Evolutionary conservation across 1,284 basidiomycete genomes (phyloP).

Genomic region (Neonothopanus nambi): DNA sequence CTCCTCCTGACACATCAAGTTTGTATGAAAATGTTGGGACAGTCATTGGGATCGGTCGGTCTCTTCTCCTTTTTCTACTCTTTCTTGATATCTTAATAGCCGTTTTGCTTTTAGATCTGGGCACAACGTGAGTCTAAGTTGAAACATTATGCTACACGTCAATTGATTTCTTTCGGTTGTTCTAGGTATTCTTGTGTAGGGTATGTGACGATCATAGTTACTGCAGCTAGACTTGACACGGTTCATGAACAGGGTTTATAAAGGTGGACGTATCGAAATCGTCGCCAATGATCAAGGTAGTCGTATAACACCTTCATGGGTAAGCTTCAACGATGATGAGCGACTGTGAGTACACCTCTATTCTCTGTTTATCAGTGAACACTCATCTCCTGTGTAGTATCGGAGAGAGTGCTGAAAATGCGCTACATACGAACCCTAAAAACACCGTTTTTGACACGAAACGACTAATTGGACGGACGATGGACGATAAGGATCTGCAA

Average conservation of each 20-base stretch:
- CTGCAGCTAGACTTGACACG: no score
- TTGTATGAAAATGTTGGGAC: slow-evolving; percentile 3
- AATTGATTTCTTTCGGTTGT: slow-evolving; percentile 15
- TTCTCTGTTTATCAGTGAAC: no score
- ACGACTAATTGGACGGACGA: slow-evolving; percentile 77
- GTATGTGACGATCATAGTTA: slow-evolving; percentile 26
- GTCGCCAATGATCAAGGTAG: slow-evolving; percentile 86
- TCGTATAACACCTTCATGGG: slow-evolving; percentile 83
- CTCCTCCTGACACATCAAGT: slow-evolving; percentile 21
- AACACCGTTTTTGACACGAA: slow-evolving; percentile 91
- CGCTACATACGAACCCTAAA: slow-evolving; percentile 64
- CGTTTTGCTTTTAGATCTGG: slow-evolving; percentile 42
- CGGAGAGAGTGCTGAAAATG: slow-evolving; percentile 60
- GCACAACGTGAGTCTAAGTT: slow-evolving; percentile 47
- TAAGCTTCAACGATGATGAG: slow-evolving; percentile 75
- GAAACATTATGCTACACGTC: slow-evolving; percentile 5
- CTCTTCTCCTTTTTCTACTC: background rate
- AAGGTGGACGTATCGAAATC: slow-evolving; percentile 79
- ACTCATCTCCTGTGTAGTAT: slow-evolving; percentile 34
- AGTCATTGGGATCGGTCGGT: slow-evolving; percentile 14
- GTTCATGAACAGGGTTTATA: slow-evolving; percentile 59
- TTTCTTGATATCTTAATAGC: background rate
- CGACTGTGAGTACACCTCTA: slow-evolving; percentile 49
- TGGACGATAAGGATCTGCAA: slow-evolving; percentile 62
- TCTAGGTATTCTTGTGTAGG: slow-evolving; percentile 58